Base-by-base conservation (phyloP, 139 green algal genomes). In the Tetraselmis striata region DNA sequence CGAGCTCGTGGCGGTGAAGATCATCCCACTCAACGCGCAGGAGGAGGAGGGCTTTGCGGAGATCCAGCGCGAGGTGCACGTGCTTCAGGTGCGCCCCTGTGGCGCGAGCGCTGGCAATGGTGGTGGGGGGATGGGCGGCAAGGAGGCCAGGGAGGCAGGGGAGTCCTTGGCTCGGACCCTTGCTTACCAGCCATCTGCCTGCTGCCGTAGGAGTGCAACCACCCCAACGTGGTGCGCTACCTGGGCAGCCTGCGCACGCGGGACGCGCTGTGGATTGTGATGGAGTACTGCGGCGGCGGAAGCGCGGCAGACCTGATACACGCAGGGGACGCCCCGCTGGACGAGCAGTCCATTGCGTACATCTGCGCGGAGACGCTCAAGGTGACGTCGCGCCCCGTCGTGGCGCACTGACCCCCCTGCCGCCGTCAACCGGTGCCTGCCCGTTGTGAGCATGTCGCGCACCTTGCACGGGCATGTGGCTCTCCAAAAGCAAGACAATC, bases 241-340 rank as follows among this genome's bases (percentile, higher is more conserved):
- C 79, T 94, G 32, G 94, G 94, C 32, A 93, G 85, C 80, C 95
- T 88, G 86, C 86, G 86, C 0, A 80, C 87, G 1, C 79, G 77
- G 2, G 85, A 91, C 11, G 86, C 92, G 58, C 85, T 98, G 67
- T 98, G 95, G 95, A 99, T 99, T 59, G 91, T 94, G 77, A 99
- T 99, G 96, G 96, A 99, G 90, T 97, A 98, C 88, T 99, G 96
- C 86, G 95, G 91, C 0, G 96, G 96, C 24, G 96, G 96, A 77
- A 95, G 89, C 76, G 92, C 98, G 24, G 87, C 81, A 11, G 96
- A 99, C 84, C 86, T 99, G 22, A 92, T 99, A 81, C 84, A 89
- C 80, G 88, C 86, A 1, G 78, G 59, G 23, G 86, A 87, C 28
- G 59, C 59, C 28, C 81, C 85, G 0, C 82, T 98, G 81, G 80